Evolutionary conservation across 2,329 filamentous ascomycete genomes (phyloP).

Genomic region (Didymella arachidicola): DNA sequence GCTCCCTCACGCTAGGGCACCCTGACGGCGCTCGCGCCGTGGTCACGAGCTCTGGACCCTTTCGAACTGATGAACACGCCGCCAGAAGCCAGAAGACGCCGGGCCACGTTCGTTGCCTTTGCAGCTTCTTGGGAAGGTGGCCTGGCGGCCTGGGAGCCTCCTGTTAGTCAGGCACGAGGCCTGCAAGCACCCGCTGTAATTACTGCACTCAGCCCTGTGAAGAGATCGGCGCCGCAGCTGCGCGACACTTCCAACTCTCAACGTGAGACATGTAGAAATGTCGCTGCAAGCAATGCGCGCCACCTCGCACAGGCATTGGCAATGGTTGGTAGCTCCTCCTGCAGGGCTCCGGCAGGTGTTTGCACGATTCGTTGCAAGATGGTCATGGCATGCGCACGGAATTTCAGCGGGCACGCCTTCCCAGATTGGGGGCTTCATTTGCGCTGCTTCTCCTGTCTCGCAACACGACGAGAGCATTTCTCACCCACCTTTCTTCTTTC

Average conservation of each 20-base stretch:
- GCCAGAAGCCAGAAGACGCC: constrained; percentile 23
- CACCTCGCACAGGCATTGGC: constrained; percentile 33
- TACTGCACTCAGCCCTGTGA: constrained; percentile 19
- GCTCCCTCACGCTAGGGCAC: constrained; percentile 23
- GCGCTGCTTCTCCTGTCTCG: constrained; percentile 46
- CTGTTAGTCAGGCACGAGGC: constrained; percentile 34
- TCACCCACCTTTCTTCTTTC: constrained; percentile 43
- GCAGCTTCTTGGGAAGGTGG: constrained; percentile 16
- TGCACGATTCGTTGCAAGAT: constrained; percentile 25
- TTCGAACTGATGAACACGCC: constrained; percentile 7
- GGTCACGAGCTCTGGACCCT: constrained; percentile 27
- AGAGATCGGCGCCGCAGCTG: constrained; percentile 15
- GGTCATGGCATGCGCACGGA: constrained; percentile 35
- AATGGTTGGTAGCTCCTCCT: constrained; percentile 6
- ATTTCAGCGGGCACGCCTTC: constrained; percentile 37
- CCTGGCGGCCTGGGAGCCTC: constrained; percentile 7
- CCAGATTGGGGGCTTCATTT: constrained; percentile 45
- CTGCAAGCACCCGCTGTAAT: constrained; percentile 23
- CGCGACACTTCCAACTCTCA: neutral
- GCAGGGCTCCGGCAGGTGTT: constrained; percentile 29
- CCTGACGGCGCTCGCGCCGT: constrained; percentile 26
- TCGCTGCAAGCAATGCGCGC: constrained; percentile 35
- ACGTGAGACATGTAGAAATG: constrained; percentile 21
- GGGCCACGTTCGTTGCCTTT: constrained; percentile 17
- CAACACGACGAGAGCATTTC: constrained; percentile 31